These are phyloP conservation scores for Sporothrix inflata DNA, from an alignment of 2,329 filamentous ascomycete genomes.

Conservation along the genomic window DNA sequence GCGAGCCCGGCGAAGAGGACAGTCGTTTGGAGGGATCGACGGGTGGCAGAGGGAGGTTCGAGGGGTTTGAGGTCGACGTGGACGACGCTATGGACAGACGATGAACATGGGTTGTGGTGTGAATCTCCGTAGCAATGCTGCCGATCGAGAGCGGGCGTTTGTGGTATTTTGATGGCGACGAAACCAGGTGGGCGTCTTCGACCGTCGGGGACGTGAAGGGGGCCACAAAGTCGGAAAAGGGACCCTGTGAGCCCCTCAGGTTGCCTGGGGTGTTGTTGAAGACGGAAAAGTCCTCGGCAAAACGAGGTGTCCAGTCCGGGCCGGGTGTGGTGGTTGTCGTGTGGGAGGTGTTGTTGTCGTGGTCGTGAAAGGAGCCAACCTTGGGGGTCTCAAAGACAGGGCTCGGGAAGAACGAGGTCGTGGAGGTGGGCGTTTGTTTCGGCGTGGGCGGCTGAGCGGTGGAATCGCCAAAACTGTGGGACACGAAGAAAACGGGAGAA, in stretches of 20 bases:
- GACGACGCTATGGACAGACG: conserved; percentile 51
- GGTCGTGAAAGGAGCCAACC: conserved; percentile 40
- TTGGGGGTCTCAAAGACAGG: conserved; percentile 62
- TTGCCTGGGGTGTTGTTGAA: conserved; percentile 67
- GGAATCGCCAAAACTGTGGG: conserved; percentile 63
- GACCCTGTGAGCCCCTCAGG: conserved; percentile 51
- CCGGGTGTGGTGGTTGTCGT: conserved; percentile 29
- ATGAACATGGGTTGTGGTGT: conserved; percentile 60
- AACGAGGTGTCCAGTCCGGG: conserved; percentile 60
- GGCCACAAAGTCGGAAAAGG: conserved; percentile 51
- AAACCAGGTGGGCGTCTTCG: conserved; percentile 35
- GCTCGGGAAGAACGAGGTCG: conserved; percentile 53
- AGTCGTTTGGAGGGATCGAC: conserved; percentile 63
- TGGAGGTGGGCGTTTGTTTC: conserved; percentile 59
- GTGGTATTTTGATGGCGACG: conserved; percentile 30
- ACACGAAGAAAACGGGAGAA: conserved; percentile 34
- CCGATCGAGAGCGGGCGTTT: conserved; percentile 58
- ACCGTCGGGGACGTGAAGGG: conserved; percentile 40
- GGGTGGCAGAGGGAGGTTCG: conserved; percentile 56
- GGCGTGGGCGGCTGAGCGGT: conserved; percentile 64
- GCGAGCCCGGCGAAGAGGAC: conserved; percentile 59
- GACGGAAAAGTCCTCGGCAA: conserved; percentile 67
- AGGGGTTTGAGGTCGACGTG: conserved; percentile 46
- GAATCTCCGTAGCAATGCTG: conserved; percentile 54
- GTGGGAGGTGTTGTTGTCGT: conserved; percentile 49